Conservation (phyloP, 306 rosid genomes). For the Glycyrrhiza uralensis region DNA sequence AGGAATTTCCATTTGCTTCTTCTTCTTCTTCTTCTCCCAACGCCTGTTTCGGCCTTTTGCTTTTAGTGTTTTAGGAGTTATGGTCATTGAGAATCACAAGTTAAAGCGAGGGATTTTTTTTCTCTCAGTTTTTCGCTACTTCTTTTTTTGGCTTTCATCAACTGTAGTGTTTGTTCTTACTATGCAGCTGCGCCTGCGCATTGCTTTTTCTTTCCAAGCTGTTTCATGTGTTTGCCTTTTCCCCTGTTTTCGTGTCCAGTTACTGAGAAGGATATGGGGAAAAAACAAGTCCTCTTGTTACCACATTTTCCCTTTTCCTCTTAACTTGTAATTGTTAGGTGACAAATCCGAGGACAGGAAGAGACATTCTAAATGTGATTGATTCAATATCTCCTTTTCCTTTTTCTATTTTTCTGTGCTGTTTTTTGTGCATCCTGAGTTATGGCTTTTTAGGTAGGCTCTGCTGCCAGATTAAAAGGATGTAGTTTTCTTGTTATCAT, state of each 20-base stretch:
- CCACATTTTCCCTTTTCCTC: neutral
- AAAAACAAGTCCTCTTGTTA: conserved; percentile 33
- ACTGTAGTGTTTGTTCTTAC: neutral
- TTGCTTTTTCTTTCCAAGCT: neutral
- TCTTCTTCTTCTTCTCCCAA: neutral
- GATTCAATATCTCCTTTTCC: neutral
- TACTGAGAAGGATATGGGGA: conserved; percentile 12
- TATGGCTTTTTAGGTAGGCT: neutral
- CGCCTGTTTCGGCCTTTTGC: neutral
- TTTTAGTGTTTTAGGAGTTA: neutral
- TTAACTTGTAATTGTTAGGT: conserved; percentile 17
- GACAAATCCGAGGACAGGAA: conserved; percentile 32
- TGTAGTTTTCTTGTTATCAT: neutral
- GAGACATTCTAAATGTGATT: conserved; percentile 9
- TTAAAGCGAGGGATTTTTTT: neutral
- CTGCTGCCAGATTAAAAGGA: neutral
- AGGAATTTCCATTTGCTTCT: neutral
- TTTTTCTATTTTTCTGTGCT: neutral
- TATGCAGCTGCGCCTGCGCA: conserved; percentile 20
- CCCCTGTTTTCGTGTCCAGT: neutral
- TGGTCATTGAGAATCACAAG: neutral
- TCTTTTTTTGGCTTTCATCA: neutral
- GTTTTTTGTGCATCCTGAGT: neutral
- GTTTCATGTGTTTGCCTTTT: conserved; percentile 32
- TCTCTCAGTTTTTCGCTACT: neutral